phyloP scores from a whole-genome alignment of 2,329 filamentous ascomycete genomes.

The Curvularia sp. region DNA sequence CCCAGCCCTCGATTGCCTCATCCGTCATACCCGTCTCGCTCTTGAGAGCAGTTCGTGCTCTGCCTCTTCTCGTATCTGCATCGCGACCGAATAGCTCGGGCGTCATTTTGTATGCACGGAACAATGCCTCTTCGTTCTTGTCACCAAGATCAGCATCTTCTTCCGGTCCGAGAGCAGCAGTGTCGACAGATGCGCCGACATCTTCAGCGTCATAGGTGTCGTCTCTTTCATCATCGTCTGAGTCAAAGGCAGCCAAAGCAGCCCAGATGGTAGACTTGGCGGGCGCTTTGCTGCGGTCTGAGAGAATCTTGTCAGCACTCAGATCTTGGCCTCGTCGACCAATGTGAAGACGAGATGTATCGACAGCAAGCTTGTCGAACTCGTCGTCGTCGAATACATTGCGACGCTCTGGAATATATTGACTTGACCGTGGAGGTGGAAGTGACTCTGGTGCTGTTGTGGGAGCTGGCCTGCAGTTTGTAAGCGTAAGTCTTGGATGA shows the following conservation, averaged over 20 bases:
- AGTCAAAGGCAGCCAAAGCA: conserved; percentile 86
- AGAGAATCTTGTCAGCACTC: conserved; percentile 75
- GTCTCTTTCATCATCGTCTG: conserved; percentile 94
- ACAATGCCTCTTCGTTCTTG: conserved; percentile 73
- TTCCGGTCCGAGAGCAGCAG: conserved; percentile 56
- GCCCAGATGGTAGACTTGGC: conserved; percentile 88
- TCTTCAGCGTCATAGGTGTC: conserved; percentile 95
- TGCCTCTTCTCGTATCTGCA: conserved; percentile 70
- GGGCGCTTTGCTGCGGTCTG: conserved; percentile 68
- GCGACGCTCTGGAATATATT: conserved; percentile 62
- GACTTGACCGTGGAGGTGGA: conserved; percentile 67
- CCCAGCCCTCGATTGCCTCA: conserved; percentile 94
- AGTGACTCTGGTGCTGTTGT: conserved; percentile 34
- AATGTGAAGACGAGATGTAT: conserved; percentile 74
- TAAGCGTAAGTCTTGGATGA: conserved; percentile 18
- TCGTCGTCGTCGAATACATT: conserved; percentile 80
- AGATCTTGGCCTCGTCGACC: conserved; percentile 71
- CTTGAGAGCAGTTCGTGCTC: conserved; percentile 68
- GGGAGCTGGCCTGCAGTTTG: conserved; percentile 24
- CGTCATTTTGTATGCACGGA: conserved; percentile 71
- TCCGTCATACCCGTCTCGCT: conserved; percentile 87
- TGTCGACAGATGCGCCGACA: conserved; percentile 86
- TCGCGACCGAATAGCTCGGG: conserved; percentile 75
- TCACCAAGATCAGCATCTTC: conserved; percentile 64
- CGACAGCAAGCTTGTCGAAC: conserved; percentile 72